Percentiles rank a stretch among this genome's conserved stretches.
phyloP scores from a whole-genome alignment of 495 filamentous ascomycete genomes.

The Chlorociboria aeruginascens region DNA sequence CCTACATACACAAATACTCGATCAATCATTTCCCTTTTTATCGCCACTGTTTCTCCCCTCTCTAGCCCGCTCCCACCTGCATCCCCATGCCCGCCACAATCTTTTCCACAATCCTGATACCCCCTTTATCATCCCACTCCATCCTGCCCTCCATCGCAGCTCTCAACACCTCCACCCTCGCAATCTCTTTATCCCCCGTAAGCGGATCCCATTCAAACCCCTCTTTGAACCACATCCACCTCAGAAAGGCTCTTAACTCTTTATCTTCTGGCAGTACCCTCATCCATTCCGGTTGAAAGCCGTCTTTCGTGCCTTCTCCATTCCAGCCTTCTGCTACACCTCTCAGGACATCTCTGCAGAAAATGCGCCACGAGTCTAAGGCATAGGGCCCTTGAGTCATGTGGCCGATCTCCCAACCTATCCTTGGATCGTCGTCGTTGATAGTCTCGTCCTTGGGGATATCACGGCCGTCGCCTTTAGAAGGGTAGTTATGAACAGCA shows the following conservation, averaged over 20 bases:
- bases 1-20: too few species aligned
- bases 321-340: conserved; percentile 49
- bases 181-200: conserved; percentile 50
- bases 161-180: conserved; percentile 41
- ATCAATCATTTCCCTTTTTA: too few species aligned
- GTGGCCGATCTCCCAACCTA: conserved; percentile 78
- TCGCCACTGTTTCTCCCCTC: too few species aligned
- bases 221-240: conserved; percentile 86
- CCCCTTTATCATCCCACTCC: conserved; percentile 41
- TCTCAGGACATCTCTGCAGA: conserved; percentile 71
- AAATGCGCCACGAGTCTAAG: conserved; percentile 87
- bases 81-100: too few species aligned
- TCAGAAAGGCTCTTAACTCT: conserved; percentile 72
- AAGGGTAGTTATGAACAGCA: conserved; percentile 59
- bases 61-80: too few species aligned
- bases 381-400: conserved; percentile 82
- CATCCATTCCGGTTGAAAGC: conserved; percentile 71
- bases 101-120: conserved; percentile 13
- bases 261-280: conserved; percentile 76
- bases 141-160: conserved; percentile 49
- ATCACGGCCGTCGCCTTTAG: conserved; percentile 28
- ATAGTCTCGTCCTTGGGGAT: conserved; percentile 37
- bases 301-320: conserved; percentile 27
- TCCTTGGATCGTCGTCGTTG: conserved; percentile 20
- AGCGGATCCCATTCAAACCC: conserved; percentile 71